Evolutionary conservation across 176 grass and related monocot species (phyloP).

Genomic region (Lolium rigidum): DNA sequence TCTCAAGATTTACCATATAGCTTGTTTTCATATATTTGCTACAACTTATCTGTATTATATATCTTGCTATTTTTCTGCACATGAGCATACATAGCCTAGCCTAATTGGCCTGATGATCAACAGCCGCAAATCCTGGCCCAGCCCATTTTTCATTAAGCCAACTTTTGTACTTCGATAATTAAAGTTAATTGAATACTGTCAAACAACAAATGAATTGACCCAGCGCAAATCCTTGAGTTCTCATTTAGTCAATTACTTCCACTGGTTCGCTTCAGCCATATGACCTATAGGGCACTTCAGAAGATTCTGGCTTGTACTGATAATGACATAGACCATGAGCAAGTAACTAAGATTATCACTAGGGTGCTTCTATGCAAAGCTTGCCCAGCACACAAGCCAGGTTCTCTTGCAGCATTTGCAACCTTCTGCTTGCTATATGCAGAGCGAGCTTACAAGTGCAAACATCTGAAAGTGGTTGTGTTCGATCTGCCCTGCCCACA

Average conservation of each 20-base stretch:
- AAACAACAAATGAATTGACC: no score
- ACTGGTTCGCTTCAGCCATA: slow-evolving; percentile 70
- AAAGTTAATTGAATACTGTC: no score
- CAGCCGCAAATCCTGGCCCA: no score
- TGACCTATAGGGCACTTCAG: slow-evolving; percentile 71
- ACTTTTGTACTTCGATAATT: no score
- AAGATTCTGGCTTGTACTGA: slow-evolving; percentile 59
- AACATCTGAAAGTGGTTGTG: slow-evolving; percentile 72
- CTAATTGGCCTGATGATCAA: background rate
- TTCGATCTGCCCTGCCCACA: slow-evolving; percentile 48
- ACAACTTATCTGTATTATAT: background rate
- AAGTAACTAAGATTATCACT: slow-evolving; percentile 65
- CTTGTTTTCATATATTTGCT: background rate
- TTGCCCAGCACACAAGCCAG: slow-evolving; percentile 64
- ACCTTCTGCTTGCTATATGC: slow-evolving; percentile 43
- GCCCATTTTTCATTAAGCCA: no score
- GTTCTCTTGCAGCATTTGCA: slow-evolving; percentile 57
- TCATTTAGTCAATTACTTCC: slow-evolving; percentile 60
- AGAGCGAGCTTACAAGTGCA: slow-evolving; percentile 85
- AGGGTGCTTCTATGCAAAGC: slow-evolving; percentile 81
- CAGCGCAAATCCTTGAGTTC: slow-evolving; percentile 44
- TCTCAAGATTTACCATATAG: background rate
- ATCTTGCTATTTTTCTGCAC: background rate
- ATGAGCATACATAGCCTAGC: background rate
- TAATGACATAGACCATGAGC: slow-evolving; percentile 73